Evolutionary conservation across 2,329 filamentous ascomycete genomes (phyloP).

Genomic region (Nemania sp.): DNA sequence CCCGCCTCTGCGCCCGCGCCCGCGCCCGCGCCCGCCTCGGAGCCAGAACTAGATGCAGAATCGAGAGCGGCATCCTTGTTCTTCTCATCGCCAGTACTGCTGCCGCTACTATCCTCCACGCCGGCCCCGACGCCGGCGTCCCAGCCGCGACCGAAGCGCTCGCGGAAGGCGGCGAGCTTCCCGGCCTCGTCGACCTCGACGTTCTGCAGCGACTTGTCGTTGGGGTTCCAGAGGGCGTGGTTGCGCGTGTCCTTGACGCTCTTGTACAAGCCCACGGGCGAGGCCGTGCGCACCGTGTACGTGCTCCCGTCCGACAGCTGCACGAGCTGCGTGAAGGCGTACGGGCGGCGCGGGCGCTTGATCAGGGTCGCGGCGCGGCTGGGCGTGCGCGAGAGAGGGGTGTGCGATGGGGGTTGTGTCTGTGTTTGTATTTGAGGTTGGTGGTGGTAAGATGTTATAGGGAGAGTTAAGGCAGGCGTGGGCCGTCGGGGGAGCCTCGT

Average conservation of each 20-base stretch:
- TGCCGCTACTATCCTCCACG: conserved; percentile 33
- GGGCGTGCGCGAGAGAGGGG: conserved; percentile 53
- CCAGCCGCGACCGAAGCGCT: conserved; percentile 35
- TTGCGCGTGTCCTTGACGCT: conserved; percentile 84
- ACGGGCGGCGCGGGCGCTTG: conserved; percentile 85
- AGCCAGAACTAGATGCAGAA: conserved; percentile 22
- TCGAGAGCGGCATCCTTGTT: no score
- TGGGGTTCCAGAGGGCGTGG: conserved; percentile 88
- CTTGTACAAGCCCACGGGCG: conserved; percentile 64
- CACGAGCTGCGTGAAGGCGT: conserved; percentile 96
- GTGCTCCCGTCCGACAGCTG: conserved; percentile 90
- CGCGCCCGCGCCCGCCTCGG: background rate
- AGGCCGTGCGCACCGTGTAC: conserved; percentile 79
- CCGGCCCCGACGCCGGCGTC: conserved; percentile 29
- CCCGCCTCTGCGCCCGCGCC: conserved; percentile 39
- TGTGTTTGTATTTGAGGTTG: conserved; percentile 4
- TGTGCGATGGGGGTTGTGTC: conserved; percentile 29
- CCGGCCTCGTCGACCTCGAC: conserved; percentile 96
- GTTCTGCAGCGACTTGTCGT: conserved; percentile 77
- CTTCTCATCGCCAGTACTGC: conserved; percentile 25
- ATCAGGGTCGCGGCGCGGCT: conserved; percentile 83
- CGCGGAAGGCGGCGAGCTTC: conserved; percentile 70
- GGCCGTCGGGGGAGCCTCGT: conserved; percentile 38
- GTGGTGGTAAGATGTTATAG: background rate
- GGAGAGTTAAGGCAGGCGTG: conserved; percentile 26